phyloP scores from a whole-genome alignment of 768 basidiomycete species.

The Suillus discolor region DNA sequence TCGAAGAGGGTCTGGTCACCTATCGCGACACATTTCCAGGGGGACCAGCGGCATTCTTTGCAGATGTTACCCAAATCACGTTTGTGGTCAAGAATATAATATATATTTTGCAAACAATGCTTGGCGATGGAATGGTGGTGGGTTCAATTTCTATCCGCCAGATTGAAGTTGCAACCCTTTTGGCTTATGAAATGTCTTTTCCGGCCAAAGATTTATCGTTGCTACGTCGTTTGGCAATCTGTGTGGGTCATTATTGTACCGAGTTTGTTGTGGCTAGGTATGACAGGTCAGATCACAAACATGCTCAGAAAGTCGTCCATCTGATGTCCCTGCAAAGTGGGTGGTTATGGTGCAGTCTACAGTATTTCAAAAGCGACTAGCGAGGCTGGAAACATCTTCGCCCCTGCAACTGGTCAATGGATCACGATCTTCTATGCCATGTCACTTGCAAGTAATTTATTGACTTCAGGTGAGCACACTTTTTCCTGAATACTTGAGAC shows the following conservation, averaged over 20 bases:
- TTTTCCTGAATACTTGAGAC: not conserved
- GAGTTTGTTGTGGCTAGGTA: not conserved
- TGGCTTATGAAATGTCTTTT: not conserved
- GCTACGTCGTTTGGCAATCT: not conserved
- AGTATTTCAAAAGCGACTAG: slow-evolving; percentile 5
- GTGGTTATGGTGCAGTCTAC: not conserved
- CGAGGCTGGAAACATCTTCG: not conserved
- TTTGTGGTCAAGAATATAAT: slow-evolving; percentile 27
- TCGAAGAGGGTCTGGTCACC: slow-evolving; percentile 17
- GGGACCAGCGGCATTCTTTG: slow-evolving; percentile 26
- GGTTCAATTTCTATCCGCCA: not conserved
- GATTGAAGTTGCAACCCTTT: not conserved
- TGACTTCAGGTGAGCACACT: slow-evolving; percentile 4
- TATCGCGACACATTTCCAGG: slow-evolving; percentile 22
- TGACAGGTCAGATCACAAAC: not conserved
- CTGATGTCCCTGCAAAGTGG: too few relatives aligned
- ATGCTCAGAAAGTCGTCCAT: not conserved
- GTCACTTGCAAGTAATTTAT: slow-evolving; percentile 6
- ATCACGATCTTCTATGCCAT: slow-evolving; percentile 8
- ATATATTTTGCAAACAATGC: slow-evolving; percentile 14
- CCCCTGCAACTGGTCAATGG: slow-evolving; percentile 11
- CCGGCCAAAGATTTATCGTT: not conserved
- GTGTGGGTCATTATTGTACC: not conserved
- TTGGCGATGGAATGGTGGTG: slow-evolving; percentile 6
- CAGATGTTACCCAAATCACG: slow-evolving; percentile 20